Conservation (phyloP, 1,139 yeast species). For the Pneumocystis murina region DNA sequence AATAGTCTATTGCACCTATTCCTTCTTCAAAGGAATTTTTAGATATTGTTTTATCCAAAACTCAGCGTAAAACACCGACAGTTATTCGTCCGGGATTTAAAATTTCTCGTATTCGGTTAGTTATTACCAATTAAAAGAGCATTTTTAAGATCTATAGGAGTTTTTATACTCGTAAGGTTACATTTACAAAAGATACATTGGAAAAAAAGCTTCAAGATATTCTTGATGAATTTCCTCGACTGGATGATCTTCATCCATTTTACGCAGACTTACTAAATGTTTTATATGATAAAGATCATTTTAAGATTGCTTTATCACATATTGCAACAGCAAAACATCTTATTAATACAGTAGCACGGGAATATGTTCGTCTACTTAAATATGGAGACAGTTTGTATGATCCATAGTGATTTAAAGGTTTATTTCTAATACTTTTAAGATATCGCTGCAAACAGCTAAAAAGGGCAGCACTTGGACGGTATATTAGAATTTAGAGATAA, state of each 20-base stretch:
- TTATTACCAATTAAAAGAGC: slow-evolving; percentile 31
- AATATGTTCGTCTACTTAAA: slow-evolving; percentile 80
- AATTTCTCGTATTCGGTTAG: slow-evolving; percentile 83
- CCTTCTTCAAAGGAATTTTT: slow-evolving; percentile 32
- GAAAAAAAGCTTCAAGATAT: slow-evolving; percentile 79
- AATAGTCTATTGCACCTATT: slow-evolving; percentile 10
- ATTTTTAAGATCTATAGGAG: slow-evolving; percentile 34
- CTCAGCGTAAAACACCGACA: slow-evolving; percentile 88
- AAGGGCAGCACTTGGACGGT: slow-evolving; percentile 86
- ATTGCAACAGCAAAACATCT: slow-evolving; percentile 84
- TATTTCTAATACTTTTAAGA: background rate
- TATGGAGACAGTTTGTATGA: slow-evolving; percentile 76
- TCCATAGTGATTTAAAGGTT: background rate
- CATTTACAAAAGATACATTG: slow-evolving; percentile 90
- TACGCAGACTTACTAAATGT: slow-evolving; percentile 97
- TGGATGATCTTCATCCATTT: slow-evolving; percentile 95
- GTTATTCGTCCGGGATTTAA: slow-evolving; percentile 1
- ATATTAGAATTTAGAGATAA: background rate
- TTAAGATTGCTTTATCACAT: slow-evolving; percentile 93
- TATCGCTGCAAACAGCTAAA: slow-evolving; percentile 97
- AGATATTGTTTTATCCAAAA: slow-evolving; percentile 91
- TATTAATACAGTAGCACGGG: slow-evolving; percentile 91
- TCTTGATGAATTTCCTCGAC: slow-evolving; percentile 80
- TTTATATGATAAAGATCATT: slow-evolving; percentile 91
- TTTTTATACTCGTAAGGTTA: slow-evolving; percentile 96